A percentile compares a stretch with the other conserved stretches of the same genome.
These are phyloP conservation scores for Saccharomycopsis capsularis DNA, from an alignment of 805 yeast genomes.

Conservation along the genomic window DNA sequence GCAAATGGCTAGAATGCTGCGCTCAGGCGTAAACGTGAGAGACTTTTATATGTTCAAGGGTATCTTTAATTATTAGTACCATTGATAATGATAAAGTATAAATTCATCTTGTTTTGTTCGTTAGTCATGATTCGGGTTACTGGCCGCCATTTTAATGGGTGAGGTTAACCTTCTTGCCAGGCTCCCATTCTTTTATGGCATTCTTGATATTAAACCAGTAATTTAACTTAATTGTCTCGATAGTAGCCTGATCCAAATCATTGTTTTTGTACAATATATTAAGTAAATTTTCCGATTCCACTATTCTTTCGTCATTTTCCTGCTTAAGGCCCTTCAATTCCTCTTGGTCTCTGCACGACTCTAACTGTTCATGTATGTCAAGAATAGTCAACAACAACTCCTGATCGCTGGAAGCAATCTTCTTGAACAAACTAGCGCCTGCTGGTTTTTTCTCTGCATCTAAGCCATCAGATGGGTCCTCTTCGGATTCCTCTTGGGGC, in stretches of 20 bases:
- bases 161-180: conserved; percentile 56
- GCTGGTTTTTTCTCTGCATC: conserved; percentile 15
- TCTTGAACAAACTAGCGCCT: conserved; percentile 26
- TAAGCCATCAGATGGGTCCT: conserved; percentile 29
- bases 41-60: no score
- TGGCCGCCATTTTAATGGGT: conserved; percentile 42
- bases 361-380: conserved; percentile 79
- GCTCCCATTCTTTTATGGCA: conserved; percentile 73
- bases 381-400: conserved; percentile 65
- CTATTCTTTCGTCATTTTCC: conserved; percentile 54
- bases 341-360: conserved; percentile 49
- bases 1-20: no score
- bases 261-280: conserved; percentile 36
- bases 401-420: conserved; percentile 42
- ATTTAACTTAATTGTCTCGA: conserved; percentile 63
- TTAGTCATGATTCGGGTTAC: no score
- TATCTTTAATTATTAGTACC: no score
- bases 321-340: conserved; percentile 48
- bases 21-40: no score
- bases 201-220: conserved; percentile 77
- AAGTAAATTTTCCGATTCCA: conserved; percentile 38
- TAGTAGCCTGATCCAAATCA: conserved; percentile 51
- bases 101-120: no score
- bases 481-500: conserved; percentile 34
- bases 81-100: no score